phyloP scores from a whole-genome alignment of 208 protist genomes.

The Crithidia brevicula region DNA sequence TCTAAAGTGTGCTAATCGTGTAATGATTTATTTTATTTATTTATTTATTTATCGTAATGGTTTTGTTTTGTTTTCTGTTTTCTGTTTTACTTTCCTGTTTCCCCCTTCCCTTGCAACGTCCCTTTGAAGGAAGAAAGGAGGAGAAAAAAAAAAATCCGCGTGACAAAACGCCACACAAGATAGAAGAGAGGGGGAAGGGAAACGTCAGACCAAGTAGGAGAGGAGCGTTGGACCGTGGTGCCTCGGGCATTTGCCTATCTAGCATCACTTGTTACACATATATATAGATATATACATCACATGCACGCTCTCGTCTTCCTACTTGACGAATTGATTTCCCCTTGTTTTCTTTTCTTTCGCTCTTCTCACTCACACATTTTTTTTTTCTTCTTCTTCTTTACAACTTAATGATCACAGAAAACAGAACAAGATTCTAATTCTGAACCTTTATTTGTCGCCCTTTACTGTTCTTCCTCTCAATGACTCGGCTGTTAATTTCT shows the following conservation, averaged over 20 bases:
- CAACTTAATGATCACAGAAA: not conserved
- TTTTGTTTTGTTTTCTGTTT: conserved; percentile 11
- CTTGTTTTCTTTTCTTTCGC: not conserved
- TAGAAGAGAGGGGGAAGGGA: conserved; percentile 15
- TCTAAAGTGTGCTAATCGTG: not conserved
- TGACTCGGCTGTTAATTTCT: conserved; percentile 7
- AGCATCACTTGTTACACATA: no score
- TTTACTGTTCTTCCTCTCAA: conserved; percentile 11
- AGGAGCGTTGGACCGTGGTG: no score
- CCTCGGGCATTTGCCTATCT: no score
- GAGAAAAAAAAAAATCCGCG: conserved; percentile 11
- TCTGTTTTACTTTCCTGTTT: no score
- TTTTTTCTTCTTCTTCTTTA: not conserved
- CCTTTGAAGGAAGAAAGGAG: conserved; percentile 18
- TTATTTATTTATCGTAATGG: not conserved
- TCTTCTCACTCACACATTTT: not conserved
- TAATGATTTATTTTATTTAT: conserved; percentile 1
- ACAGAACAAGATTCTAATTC: not conserved
- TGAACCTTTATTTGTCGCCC: conserved; percentile 13
- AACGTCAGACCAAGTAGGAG: no score
- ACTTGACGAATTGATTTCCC: conserved; percentile 10
- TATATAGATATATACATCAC: no score
- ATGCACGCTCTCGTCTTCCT: no score
- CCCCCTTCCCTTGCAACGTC: conserved; percentile 1
- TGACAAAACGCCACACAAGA: not conserved